Conservation (phyloP, 179 eudicot genomes). For the Pouteria campechiana region DNA sequence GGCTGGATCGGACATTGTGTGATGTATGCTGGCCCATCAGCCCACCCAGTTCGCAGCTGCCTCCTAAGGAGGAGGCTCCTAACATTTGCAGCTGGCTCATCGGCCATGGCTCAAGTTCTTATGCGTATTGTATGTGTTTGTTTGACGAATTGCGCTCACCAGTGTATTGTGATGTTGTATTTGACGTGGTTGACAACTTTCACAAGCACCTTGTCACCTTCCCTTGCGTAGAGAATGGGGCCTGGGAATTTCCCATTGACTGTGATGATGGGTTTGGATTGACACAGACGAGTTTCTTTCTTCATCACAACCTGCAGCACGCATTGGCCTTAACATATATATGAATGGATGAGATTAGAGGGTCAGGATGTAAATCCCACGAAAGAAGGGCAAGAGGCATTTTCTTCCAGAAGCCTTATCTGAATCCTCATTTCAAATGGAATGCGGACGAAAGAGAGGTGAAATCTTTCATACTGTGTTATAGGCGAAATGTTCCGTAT, state of each 20-base stretch:
- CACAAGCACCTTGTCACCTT: constrained; percentile 53
- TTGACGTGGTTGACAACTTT: constrained; percentile 47
- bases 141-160: constrained; percentile 34
- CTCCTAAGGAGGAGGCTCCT: constrained; percentile 15
- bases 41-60: constrained; percentile 64
- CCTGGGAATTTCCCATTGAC: constrained; percentile 71
- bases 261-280: constrained; percentile 51
- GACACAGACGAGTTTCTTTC: constrained; percentile 50
- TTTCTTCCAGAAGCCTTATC: too few relatives aligned
- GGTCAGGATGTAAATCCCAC: not conserved
- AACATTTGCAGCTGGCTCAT: not conserved
- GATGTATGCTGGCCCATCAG: constrained; percentile 74
- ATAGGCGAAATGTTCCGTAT: too few relatives aligned
- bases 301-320: constrained; percentile 47
- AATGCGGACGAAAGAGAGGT: too few relatives aligned
- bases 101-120: too few relatives aligned
- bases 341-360: not conserved
- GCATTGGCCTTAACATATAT: not conserved
- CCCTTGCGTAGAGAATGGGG: constrained; percentile 60
- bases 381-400: too few relatives aligned
- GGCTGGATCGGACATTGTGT: constrained; percentile 71
- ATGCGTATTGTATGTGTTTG: too few relatives aligned
- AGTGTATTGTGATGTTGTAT: constrained; percentile 54
- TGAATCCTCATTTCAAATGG: too few relatives aligned
- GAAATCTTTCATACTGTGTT: too few relatives aligned